phyloP scores from a whole-genome alignment of 495 filamentous ascomycete genomes.

The Xylaria cubensis region DNA sequence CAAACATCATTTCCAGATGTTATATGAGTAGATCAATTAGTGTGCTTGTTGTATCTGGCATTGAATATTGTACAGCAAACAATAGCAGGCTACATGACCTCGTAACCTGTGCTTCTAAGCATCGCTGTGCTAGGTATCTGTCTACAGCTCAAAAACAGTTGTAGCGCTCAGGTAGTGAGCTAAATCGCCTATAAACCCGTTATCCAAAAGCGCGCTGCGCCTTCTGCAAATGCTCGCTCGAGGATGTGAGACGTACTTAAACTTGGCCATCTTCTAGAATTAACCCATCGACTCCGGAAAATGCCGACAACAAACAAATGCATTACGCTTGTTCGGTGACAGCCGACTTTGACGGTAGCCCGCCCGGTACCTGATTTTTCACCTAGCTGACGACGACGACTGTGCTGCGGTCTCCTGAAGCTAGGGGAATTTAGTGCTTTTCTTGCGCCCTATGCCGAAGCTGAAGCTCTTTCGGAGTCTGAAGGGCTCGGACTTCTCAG shows the following conservation, averaged over 20 bases:
- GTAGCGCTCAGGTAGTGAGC: not conserved
- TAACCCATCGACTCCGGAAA: slow-evolving; percentile 20
- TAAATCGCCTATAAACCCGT: not conserved
- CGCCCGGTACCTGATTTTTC: not conserved
- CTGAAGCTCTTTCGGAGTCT: slow-evolving; percentile 61
- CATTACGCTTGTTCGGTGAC: slow-evolving; percentile 9
- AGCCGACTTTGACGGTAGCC: not conserved
- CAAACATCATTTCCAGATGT: not conserved
- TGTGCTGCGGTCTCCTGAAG: not conserved
- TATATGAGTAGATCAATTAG: not conserved
- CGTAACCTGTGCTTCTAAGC: not conserved
- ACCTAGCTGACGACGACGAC: not conserved
- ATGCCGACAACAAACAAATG: slow-evolving; percentile 22
- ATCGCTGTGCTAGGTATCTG: not conserved
- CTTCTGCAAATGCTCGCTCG: slow-evolving; percentile 1
- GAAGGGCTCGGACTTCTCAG: slow-evolving; percentile 39
- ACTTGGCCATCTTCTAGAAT: not conserved
- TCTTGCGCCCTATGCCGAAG: slow-evolving; percentile 65
- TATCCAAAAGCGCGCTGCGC: not conserved
- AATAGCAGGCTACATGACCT: not conserved
- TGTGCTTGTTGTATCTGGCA: slow-evolving; percentile 10
- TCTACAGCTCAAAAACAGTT: not conserved
- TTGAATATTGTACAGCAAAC: slow-evolving; percentile 10
- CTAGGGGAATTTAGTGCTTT: slow-evolving; percentile 56
- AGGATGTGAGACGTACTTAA: not conserved